Percentiles rank a stretch among this genome's conserved stretches.
Evolutionary conservation across 129 eudicot species (phyloP).

Genomic region (Arctium lappa): DNA sequence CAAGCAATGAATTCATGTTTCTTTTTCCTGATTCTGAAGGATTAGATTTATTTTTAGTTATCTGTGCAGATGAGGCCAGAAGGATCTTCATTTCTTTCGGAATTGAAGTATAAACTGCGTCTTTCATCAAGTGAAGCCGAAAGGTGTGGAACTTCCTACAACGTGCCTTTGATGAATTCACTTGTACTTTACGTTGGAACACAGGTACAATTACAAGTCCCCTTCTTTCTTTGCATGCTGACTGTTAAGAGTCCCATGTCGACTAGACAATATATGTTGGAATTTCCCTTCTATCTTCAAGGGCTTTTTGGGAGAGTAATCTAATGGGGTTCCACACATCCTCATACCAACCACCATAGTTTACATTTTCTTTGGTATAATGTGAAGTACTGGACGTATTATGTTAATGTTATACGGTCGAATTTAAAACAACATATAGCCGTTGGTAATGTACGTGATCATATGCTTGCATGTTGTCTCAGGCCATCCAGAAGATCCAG

Average conservation of each 20-base stretch:
- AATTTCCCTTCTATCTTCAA: no score
- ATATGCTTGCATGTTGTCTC: not conserved
- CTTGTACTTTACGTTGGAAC: constrained; percentile 93
- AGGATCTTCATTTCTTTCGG: constrained; percentile 60
- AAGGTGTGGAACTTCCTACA: constrained; percentile 82
- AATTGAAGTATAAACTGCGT: constrained; percentile 77
- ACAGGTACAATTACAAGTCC: constrained; percentile 53
- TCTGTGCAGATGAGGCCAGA: constrained; percentile 66
- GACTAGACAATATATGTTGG: not conserved
- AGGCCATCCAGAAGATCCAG: constrained; percentile 94
- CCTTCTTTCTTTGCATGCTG: not conserved
- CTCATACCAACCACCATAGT: not conserved
- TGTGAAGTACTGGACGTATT: no score
- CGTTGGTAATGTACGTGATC: not conserved
- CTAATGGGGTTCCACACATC: not conserved
- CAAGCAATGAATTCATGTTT: not conserved
- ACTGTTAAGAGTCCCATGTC: not conserved
- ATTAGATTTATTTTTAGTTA: not conserved
- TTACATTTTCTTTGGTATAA: not conserved
- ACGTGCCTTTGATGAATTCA: constrained; percentile 91
- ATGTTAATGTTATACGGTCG: no score
- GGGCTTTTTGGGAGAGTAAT: not conserved
- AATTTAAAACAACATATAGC: not conserved
- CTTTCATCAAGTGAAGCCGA: constrained; percentile 74
- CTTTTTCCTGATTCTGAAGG: not conserved